Percentiles rank a stretch among this genome's conserved stretches.
Evolutionary conservation across 2,329 filamentous ascomycete species (phyloP).

Genomic region (Acrodontium crateriforme): DNA sequence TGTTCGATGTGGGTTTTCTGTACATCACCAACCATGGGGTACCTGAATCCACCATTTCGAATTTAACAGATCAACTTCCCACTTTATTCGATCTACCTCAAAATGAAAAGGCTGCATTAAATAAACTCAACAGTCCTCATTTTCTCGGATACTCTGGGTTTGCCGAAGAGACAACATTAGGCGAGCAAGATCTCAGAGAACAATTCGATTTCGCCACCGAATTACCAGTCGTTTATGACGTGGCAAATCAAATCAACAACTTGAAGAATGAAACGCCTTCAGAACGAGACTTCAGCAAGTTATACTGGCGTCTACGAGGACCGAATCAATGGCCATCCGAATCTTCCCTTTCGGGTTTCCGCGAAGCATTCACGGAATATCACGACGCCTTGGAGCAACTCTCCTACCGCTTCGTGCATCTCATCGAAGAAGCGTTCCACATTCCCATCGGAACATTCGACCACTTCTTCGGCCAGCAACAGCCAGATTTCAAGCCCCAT

Average conservation of each 20-base stretch:
- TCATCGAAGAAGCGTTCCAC: constrained; percentile 42
- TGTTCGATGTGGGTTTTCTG: constrained; percentile 40
- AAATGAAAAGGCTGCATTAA: constrained; percentile 27
- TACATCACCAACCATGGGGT: constrained; percentile 40
- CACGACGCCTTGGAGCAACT: constrained; percentile 37
- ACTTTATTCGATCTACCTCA: constrained; percentile 29
- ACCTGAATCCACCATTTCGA: constrained; percentile 20
- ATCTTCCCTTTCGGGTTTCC: constrained; percentile 18
- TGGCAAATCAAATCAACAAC: too few species aligned
- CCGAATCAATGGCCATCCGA: constrained; percentile 26
- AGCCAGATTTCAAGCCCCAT: too few species aligned
- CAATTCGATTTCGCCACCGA: constrained; percentile 49
- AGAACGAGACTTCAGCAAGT: constrained; percentile 30
- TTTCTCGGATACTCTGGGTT: constrained; percentile 46
- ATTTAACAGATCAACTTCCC: constrained; percentile 30
- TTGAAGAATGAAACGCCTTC: constrained; percentile 10
- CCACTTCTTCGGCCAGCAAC: constrained; percentile 34
- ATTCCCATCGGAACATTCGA: constrained; percentile 36
- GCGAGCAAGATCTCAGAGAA: constrained; percentile 38
- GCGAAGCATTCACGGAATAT: constrained; percentile 28
- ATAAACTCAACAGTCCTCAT: constrained; percentile 41
- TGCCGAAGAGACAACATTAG: constrained; percentile 43
- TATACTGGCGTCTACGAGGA: constrained; percentile 29
- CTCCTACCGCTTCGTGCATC: constrained; percentile 40
- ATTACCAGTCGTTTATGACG: constrained; percentile 25